Evolutionary conservation across 1,139 yeast species (phyloP).

Genomic region (Pichia sp.): DNA sequence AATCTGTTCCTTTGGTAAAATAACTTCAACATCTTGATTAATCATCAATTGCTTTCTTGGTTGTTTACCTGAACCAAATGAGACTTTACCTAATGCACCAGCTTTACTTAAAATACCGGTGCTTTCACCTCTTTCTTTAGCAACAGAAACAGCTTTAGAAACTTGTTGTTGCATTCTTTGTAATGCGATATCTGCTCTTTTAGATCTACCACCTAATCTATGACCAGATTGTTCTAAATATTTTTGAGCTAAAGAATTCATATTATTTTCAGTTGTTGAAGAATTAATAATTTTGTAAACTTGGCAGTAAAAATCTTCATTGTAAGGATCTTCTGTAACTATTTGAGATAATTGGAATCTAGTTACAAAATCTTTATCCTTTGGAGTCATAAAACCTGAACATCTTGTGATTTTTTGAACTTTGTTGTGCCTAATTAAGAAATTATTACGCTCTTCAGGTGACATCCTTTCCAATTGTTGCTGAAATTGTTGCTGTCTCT

Average conservation of each 20-base stretch:
- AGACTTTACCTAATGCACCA: constrained; percentile 87
- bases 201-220: constrained; percentile 78
- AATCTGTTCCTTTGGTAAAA: constrained; percentile 26
- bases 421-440: constrained; percentile 68
- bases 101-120: constrained; percentile 55
- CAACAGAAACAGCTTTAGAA: constrained; percentile 91
- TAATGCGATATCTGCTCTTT: constrained; percentile 89
- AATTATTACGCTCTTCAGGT: constrained; percentile 48
- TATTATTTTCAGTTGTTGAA: constrained; percentile 24
- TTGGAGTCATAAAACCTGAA: constrained; percentile 93
- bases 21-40: constrained; percentile 24
- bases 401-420: constrained; percentile 72
- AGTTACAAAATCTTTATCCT: constrained; percentile 92
- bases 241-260: constrained; percentile 83
- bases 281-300: constrained; percentile 78
- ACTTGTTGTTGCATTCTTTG: constrained; percentile 99
- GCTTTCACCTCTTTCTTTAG: constrained; percentile 80
- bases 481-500: constrained; percentile 23
- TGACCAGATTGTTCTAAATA: constrained; percentile 91
- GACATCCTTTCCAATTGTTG: constrained; percentile 33
- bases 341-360: constrained; percentile 91
- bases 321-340: constrained; percentile 95
- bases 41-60: constrained; percentile 85
- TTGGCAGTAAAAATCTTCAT: constrained; percentile 94
- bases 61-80: constrained; percentile 73